These are phyloP conservation scores for Solanum chiquidenum DNA, from an alignment of 257 asterid genomes.

Conservation along the genomic window DNA sequence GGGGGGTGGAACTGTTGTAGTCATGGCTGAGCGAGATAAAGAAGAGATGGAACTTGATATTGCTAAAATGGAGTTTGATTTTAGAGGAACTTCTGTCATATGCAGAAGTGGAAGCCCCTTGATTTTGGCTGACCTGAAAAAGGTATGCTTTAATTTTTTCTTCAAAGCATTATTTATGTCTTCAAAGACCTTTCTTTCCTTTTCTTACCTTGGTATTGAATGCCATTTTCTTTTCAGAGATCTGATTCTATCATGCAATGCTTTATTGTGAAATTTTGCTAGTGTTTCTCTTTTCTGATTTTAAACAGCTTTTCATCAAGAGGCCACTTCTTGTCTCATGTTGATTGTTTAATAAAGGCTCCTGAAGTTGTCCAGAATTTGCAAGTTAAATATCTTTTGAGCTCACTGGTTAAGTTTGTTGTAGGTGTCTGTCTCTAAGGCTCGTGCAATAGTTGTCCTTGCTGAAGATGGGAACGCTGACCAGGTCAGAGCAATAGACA, in stretches of 20 bases:
- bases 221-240: neutral
- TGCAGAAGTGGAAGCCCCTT: slow-evolving; percentile 92
- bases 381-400: slow-evolving; percentile 2
- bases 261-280: neutral
- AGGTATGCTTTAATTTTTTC: slow-evolving; percentile 20
- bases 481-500: slow-evolving; percentile 42
- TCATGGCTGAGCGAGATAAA: slow-evolving; percentile 92
- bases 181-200: neutral
- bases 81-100: slow-evolving; percentile 84
- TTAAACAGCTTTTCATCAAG: neutral
- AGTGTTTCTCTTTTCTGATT: neutral
- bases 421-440: slow-evolving; percentile 89
- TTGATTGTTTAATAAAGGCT: neutral
- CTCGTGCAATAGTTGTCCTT: slow-evolving; percentile 85
- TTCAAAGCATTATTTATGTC: neutral
- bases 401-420: slow-evolving; percentile 16
- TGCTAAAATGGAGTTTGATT: slow-evolving; percentile 83
- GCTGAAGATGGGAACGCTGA: slow-evolving; percentile 93
- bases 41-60: slow-evolving; percentile 96
- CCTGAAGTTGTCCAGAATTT: neutral
- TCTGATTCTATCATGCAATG: neutral
- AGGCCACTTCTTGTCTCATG: neutral
- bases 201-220: neutral
- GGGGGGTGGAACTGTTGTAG: slow-evolving; percentile 85
- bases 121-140: slow-evolving; percentile 78